Evolutionary conservation across 2,329 filamentous ascomycete genomes (phyloP), one percentile per base, ranked within the genome.

Genomic region (Magnaporthiopsis incrustans): DNA sequence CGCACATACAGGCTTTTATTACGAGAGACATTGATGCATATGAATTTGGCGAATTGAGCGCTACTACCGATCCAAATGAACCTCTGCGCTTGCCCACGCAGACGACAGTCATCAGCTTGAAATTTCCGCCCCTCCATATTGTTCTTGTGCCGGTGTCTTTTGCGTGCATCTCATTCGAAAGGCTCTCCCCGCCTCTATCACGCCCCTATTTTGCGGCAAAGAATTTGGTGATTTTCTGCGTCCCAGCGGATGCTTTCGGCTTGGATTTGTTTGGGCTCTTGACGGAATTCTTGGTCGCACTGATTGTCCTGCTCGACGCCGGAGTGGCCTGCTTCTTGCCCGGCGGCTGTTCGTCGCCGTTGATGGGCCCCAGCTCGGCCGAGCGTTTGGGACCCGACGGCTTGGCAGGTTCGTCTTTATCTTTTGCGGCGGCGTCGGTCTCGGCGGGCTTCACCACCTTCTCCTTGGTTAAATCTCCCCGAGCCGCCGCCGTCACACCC

Each of bases 161-260:
- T 50, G 22, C 38, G 18, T 50, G 22, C 38, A 6, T 22, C 15
- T 22, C 38, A 50, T 22, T 50, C 38, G 8, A 12, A 44, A 53
- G 22, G 8, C n/a, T 53, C 18, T n/a, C 44, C 4, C 10, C 44
- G 22, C 22, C 8, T 1, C 3, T 25, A 25, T 14, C 22, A 11
- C n/a, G 18, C 7, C 7, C 44, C 44, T 53, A 53, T 25, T 53
- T 53, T 25, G 44, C 22, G 27, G 71, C 74, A 66, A 81, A 81
- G 67, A 80, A 81, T 65, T 76, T 79, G 0, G 78, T 80, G 32
- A 81, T 81, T 69, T 82, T 83, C 66, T 77, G 77, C 25, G 73
- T 77, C 2, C 77, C 76, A 68, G 67, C 64, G 66, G 62, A 22
- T 22, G 58, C 26, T 35, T 59, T 32, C n/a, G 67, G 62, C 70